Conservation (phyloP, 768 basidiomycete species). For the Coprinopsis sp. region DNA sequence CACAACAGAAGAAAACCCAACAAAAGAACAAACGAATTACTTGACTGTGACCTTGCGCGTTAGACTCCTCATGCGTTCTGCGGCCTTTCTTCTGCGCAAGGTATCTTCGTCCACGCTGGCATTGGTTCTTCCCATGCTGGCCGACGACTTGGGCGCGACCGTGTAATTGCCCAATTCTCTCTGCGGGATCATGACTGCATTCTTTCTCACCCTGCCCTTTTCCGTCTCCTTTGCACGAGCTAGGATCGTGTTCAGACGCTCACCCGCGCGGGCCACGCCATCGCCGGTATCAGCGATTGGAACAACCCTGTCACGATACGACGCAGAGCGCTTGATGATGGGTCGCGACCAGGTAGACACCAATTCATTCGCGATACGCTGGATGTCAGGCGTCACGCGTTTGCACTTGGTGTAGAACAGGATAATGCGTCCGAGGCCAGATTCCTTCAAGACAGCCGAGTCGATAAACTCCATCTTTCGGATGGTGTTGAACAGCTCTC, state of each 20-base stretch:
- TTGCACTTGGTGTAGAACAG: constrained; percentile 96
- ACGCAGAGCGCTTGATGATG: constrained; percentile 85
- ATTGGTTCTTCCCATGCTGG: constrained; percentile 47
- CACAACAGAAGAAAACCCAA: background rate
- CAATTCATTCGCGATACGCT: constrained; percentile 78
- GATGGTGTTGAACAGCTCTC: constrained; percentile 80
- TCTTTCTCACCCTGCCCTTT: constrained; percentile 64
- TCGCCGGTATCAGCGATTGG: constrained; percentile 46
- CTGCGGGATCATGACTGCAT: constrained; percentile 81
- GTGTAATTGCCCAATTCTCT: constrained; percentile 73
- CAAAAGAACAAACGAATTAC: constrained; percentile 6
- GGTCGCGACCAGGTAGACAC: constrained; percentile 86
- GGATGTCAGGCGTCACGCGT: constrained; percentile 77
- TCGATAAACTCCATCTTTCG: constrained; percentile 92
- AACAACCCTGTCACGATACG: constrained; percentile 70
- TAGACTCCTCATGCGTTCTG: constrained; percentile 64
- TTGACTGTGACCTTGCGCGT: constrained; percentile 43
- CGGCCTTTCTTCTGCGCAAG: constrained; percentile 68
- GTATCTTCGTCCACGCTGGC: constrained; percentile 68
- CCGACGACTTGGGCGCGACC: constrained; percentile 62
- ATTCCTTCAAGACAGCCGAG: constrained; percentile 84
- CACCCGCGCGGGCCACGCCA: constrained; percentile 34
- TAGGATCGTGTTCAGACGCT: constrained; percentile 65
- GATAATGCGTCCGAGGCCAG: constrained; percentile 81
- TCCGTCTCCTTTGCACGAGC: constrained; percentile 64